Evolutionary conservation across 2,329 filamentous ascomycete species (phyloP).

Genomic region (Phyllosticta citriasiana): DNA sequence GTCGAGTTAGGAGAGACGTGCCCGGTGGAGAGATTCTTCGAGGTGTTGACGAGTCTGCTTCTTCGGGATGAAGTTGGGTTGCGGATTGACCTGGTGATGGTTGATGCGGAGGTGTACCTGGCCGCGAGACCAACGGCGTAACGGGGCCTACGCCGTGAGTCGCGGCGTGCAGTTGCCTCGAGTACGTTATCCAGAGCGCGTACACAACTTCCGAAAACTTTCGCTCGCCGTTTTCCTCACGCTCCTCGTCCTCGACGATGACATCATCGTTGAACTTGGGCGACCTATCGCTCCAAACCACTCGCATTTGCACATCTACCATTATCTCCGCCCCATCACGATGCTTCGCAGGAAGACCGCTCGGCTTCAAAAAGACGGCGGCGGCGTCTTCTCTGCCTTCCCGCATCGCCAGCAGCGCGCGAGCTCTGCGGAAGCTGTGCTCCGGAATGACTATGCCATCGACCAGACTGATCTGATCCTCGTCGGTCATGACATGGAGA

Average conservation of each 20-base stretch:
- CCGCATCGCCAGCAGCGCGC: constrained; percentile 71
- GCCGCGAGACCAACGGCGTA: constrained; percentile 54
- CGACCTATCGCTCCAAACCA: constrained; percentile 72
- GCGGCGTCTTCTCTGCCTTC: constrained; percentile 70
- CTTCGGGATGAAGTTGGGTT: constrained; percentile 26
- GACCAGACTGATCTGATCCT: constrained; percentile 71
- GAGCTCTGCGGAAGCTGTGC: constrained; percentile 84
- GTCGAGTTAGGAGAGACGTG: constrained; percentile 40
- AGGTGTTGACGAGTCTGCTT: constrained; percentile 22
- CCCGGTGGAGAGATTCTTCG: constrained; percentile 26
- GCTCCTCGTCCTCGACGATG: constrained; percentile 47
- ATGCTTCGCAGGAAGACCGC: constrained; percentile 76
- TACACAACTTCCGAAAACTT: constrained; percentile 70
- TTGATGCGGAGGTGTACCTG: constrained; percentile 64
- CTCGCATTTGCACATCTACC: constrained; percentile 92
- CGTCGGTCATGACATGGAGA: constrained; percentile 68
- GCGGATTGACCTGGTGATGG: constrained; percentile 65
- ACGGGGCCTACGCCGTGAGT: constrained; percentile 51
- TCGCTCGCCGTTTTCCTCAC: constrained; percentile 36
- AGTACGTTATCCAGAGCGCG: constrained; percentile 96
- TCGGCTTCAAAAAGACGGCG: constrained; percentile 70
- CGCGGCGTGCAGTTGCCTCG: constrained; percentile 75
- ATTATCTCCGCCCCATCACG: constrained; percentile 86
- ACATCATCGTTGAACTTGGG: constrained; percentile 45
- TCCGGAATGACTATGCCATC: constrained; percentile 97